A percentile compares a stretch with the other conserved stretches of the same genome.
Evolutionary conservation across 2,329 filamentous ascomycete species (phyloP).

Genomic region (Microcera coccophila): DNA sequence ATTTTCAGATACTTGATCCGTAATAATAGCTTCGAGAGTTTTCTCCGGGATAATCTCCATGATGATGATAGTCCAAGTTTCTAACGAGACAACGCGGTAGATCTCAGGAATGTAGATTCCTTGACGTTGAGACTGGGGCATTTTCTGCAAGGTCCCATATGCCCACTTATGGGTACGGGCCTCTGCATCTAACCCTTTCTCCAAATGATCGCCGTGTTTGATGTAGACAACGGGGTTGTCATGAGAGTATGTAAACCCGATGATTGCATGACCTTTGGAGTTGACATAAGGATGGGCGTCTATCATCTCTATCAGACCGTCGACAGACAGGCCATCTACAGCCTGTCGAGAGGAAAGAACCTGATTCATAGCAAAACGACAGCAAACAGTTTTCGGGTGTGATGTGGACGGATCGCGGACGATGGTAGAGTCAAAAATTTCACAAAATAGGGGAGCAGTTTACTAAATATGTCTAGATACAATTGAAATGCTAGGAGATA

Average conservation of each 20-base stretch:
- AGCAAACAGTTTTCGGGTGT: too few relatives aligned
- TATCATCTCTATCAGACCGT: not conserved
- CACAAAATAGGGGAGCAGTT: too few relatives aligned
- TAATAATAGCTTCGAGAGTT: not conserved
- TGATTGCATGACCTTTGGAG: not conserved
- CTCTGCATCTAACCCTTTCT: not conserved
- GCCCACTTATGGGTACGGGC: conserved; percentile 1
- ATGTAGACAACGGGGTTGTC: conserved; percentile 2
- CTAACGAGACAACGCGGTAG: conserved; percentile 1
- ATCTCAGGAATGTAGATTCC: conserved; percentile 3
- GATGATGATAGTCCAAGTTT: not conserved
- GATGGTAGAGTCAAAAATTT: too few relatives aligned
- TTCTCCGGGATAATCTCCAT: conserved; percentile 3
- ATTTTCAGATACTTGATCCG: too few relatives aligned
- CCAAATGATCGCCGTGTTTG: not conserved
- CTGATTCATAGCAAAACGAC: too few relatives aligned
- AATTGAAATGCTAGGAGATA: not conserved
- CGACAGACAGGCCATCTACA: not conserved
- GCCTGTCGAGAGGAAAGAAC: not conserved
- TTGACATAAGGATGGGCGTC: not conserved
- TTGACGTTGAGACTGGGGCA: not conserved
- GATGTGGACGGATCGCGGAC: too few relatives aligned
- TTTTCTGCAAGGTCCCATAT: not conserved
- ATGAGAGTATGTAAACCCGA: conserved; percentile 1
- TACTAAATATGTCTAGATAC: not conserved